Evolutionary conservation across 352 stramenopile genomes (phyloP).

Genomic region (Plasmopara halstedii): DNA sequence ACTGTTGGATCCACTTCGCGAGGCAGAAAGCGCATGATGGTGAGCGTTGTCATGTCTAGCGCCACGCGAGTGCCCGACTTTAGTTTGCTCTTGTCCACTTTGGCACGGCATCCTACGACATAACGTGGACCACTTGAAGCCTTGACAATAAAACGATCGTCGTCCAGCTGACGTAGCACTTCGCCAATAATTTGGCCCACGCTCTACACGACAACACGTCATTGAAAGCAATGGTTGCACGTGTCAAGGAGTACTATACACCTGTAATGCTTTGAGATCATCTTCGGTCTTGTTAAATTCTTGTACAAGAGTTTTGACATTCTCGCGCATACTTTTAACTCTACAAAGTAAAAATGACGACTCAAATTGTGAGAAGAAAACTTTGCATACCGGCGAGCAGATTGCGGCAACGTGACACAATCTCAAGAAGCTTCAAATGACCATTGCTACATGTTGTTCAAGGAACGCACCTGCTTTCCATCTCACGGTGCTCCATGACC

Average conservation of each 20-base stretch:
- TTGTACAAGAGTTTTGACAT: conserved; percentile 92
- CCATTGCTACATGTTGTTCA: background rate
- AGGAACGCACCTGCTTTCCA: conserved; percentile 85
- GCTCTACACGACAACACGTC: conserved; percentile 64
- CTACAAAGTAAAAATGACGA: conserved; percentile 24
- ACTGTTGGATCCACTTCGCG: conserved; percentile 98
- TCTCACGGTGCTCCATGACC: conserved; percentile 95
- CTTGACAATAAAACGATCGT: conserved; percentile 99
- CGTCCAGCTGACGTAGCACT: conserved; percentile 96
- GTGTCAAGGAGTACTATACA: conserved; percentile 7
- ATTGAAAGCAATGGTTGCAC: conserved; percentile 1
- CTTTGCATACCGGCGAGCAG: conserved; percentile 3
- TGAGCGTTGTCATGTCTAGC: conserved; percentile 99
- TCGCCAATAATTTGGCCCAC: conserved; percentile 99
- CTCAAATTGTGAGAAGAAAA: conserved; percentile 3
- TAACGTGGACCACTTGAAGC: conserved; percentile 96
- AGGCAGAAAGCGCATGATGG: conserved; percentile 98
- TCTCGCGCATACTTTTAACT: conserved; percentile 95
- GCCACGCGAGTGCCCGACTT: conserved; percentile 96
- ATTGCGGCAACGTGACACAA: conserved; percentile 3
- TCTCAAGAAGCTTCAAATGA: background rate
- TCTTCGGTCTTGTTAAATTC: conserved; percentile 99
- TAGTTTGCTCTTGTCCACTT: conserved; percentile 93
- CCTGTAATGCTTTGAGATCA: conserved; percentile 93
- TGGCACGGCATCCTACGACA: conserved; percentile 95